Conservation (phyloP, 495 filamentous ascomycete species). For the Annulohypoxylon nitens region DNA sequence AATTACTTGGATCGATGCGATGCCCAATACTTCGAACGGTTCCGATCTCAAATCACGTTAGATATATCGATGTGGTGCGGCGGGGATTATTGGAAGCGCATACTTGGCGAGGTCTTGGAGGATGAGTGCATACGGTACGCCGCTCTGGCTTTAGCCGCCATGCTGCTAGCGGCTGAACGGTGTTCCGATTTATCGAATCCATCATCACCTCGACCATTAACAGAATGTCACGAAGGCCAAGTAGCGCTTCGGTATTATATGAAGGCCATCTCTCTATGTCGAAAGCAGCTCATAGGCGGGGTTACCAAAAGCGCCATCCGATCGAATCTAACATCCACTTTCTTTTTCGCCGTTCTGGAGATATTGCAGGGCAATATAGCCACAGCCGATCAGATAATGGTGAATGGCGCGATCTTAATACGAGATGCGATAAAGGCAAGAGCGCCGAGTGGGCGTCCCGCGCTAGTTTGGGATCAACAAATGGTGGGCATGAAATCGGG, state of each 20-base stretch:
- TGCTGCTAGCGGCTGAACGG: conserved; percentile 35
- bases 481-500: conserved; percentile 28
- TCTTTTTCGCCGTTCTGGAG: conserved; percentile 50
- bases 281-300: conserved; percentile 32
- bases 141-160: conserved; percentile 33
- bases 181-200: conserved; percentile 6
- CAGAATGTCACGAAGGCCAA: conserved; percentile 33
- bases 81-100: conserved; percentile 33
- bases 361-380: conserved; percentile 51
- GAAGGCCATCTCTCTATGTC: conserved; percentile 46
- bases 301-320: conserved; percentile 27
- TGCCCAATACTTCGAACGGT: conserved; percentile 46
- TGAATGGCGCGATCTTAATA: conserved; percentile 35
- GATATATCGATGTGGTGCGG: conserved; percentile 42
- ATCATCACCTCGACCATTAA: conserved; percentile 8
- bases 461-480: conserved; percentile 21
- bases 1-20: conserved; percentile 41
- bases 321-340: conserved; percentile 24
- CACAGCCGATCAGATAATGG: conserved; percentile 42
- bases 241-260: conserved; percentile 48
- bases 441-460: conserved; percentile 4
- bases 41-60: conserved; percentile 29
- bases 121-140: conserved; percentile 40
- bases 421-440: conserved; percentile 25
- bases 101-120: conserved; percentile 32